Evolutionary conservation across 1,284 basidiomycete genomes (phyloP).

Genomic region (Earliella scabrosa): DNA sequence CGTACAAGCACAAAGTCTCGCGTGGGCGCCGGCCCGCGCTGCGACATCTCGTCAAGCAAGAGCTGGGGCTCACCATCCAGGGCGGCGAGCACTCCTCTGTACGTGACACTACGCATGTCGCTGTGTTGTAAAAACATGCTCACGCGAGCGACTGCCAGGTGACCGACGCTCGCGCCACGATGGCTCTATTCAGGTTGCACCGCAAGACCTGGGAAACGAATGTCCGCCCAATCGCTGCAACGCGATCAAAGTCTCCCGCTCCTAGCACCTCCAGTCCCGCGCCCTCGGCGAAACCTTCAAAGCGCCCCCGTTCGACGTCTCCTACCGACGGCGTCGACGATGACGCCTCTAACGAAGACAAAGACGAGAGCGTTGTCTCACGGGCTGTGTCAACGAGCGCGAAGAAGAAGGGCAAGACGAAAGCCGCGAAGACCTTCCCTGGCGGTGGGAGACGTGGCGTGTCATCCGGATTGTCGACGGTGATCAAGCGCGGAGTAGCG

Average conservation of each 20-base stretch:
- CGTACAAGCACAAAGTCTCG: conserved; percentile 61
- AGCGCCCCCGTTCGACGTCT: conserved; percentile 32
- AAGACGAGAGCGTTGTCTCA: conserved; percentile 19
- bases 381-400: neutral
- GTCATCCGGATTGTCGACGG: conserved; percentile 73
- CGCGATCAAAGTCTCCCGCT: conserved; percentile 20
- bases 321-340: neutral
- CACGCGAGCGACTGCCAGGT: conserved; percentile 52
- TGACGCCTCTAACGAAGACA: conserved; percentile 16
- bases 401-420: conserved; percentile 21
- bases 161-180: conserved; percentile 92
- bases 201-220: conserved; percentile 83
- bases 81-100: conserved; percentile 88
- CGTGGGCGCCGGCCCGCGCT: conserved; percentile 73
- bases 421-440: conserved; percentile 37
- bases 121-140: neutral
- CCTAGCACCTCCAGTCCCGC: too few species aligned
- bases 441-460: conserved; percentile 69
- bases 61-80: conserved; percentile 88
- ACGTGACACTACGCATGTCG: conserved; percentile 26
- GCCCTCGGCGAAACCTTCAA: neutral
- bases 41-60: conserved; percentile 81
- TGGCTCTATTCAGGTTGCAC: conserved; percentile 93
- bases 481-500: conserved; percentile 43
- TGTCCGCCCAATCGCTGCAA: conserved; percentile 1